Conservation (phyloP, 2,329 filamentous ascomycete species). For the Fusarium palustre region DNA sequence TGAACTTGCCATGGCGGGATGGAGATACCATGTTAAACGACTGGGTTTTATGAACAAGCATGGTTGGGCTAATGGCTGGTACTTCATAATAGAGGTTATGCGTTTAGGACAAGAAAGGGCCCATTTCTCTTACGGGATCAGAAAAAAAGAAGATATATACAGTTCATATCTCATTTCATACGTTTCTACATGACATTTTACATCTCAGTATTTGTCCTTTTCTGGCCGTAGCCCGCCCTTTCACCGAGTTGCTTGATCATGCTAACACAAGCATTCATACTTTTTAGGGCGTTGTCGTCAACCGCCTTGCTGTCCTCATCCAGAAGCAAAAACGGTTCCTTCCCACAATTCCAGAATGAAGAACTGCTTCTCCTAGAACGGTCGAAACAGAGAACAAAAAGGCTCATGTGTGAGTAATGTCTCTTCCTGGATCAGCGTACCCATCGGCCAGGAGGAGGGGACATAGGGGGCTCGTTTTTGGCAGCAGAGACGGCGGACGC, state of each 20-base stretch:
- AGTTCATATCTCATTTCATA: slow-evolving; percentile 24
- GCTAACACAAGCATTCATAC: neutral
- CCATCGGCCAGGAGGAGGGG: slow-evolving; percentile 35
- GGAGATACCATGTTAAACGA: slow-evolving; percentile 21
- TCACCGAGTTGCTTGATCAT: neutral
- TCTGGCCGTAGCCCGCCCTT: neutral
- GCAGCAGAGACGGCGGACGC: slow-evolving; percentile 40
- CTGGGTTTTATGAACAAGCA: neutral
- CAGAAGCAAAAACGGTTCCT: slow-evolving; percentile 18
- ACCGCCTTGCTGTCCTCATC: neutral
- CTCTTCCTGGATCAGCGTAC: slow-evolving; percentile 11
- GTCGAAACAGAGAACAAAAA: slow-evolving; percentile 25
- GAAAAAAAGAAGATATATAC: neutral
- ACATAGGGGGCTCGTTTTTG: slow-evolving; percentile 45
- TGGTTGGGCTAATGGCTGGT: slow-evolving; percentile 5
- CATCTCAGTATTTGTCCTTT: slow-evolving; percentile 11
- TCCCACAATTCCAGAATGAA: slow-evolving; percentile 32
- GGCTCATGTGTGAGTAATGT: neutral
- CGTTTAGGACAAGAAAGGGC: neutral
- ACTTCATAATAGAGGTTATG: neutral
- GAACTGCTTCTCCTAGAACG: slow-evolving; percentile 1
- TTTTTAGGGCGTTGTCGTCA: neutral
- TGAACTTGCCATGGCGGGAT: neutral
- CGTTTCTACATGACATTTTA: slow-evolving; percentile 33
- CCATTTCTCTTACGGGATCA: neutral